Evolutionary conservation across 331 rosid genomes (phyloP).

Genomic region (Acacia concinna): DNA sequence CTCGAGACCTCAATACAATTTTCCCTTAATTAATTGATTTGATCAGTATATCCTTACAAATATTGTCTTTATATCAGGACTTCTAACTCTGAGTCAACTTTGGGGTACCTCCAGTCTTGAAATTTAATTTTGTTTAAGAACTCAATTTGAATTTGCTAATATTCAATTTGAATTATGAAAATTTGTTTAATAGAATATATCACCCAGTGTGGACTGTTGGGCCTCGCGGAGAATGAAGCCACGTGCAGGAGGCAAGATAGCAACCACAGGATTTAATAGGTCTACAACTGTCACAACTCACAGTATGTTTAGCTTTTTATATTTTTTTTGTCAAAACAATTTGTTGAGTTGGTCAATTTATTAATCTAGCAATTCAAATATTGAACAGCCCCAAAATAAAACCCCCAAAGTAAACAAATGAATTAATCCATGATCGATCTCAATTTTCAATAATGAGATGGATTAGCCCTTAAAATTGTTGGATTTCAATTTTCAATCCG

Average conservation of each 20-base stretch:
- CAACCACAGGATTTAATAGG: background rate
- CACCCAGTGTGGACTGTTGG: too few relatives aligned
- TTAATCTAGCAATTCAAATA: background rate
- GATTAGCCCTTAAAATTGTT: background rate
- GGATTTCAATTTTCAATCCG: background rate
- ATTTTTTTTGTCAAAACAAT: background rate
- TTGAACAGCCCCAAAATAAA: too few relatives aligned
- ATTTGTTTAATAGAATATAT: background rate
- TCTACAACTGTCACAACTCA: background rate
- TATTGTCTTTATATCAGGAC: background rate
- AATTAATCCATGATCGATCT: too few relatives aligned
- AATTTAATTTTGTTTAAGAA: background rate
- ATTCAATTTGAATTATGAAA: background rate
- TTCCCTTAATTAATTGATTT: background rate
- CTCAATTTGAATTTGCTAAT: background rate
- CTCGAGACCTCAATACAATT: too few relatives aligned
- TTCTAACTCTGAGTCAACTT: background rate
- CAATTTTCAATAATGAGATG: too few relatives aligned
- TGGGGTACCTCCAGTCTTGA: background rate
- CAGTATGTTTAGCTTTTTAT: too few relatives aligned
- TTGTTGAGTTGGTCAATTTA: background rate
- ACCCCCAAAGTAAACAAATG: background rate
- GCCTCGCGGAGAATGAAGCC: background rate
- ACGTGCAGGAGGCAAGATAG: background rate
- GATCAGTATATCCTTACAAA: background rate